Evolutionary conservation across 108 stramenopile genomes (phyloP).

Genomic region (Fragilariopsis cylindrus): DNA sequence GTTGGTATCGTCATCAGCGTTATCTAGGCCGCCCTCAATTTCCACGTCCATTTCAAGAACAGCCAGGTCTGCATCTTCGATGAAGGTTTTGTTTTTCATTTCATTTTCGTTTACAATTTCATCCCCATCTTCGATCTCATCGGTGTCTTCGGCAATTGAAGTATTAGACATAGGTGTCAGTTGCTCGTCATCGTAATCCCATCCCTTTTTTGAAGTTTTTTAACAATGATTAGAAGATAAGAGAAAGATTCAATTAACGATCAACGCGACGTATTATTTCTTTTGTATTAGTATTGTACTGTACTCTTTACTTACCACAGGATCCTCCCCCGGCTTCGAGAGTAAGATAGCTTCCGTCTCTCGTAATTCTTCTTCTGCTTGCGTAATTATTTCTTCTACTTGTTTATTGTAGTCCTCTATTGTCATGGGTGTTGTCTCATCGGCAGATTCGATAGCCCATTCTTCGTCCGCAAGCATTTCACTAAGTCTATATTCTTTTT

Average conservation of each 20-base stretch:
- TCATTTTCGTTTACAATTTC: slow-evolving; percentile 18
- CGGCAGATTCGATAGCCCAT: slow-evolving; percentile 35
- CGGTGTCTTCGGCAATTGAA: slow-evolving; percentile 12
- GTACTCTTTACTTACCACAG: slow-evolving; percentile 9
- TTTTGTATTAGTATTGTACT: too few species aligned
- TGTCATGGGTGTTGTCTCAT: slow-evolving; percentile 25
- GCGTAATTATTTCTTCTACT: slow-evolving; percentile 55
- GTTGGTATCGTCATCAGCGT: not conserved
- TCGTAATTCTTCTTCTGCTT: slow-evolving; percentile 63
- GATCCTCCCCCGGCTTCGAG: slow-evolving; percentile 65
- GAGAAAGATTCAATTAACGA: too few species aligned
- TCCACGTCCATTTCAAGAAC: slow-evolving; percentile 18
- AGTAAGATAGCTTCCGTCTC: slow-evolving; percentile 88
- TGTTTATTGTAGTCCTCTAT: slow-evolving; percentile 68
- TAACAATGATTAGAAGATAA: slow-evolving; percentile 18
- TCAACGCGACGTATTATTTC: too few species aligned
- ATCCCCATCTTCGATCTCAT: not conserved
- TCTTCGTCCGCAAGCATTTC: slow-evolving; percentile 64
- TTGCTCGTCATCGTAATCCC: slow-evolving; percentile 32
- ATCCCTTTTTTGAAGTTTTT: slow-evolving; percentile 3
- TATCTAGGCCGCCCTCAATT: not conserved
- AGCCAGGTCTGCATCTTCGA: slow-evolving; percentile 2
- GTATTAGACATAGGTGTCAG: slow-evolving; percentile 20
- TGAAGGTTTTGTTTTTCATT: not conserved
- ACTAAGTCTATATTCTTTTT: slow-evolving; percentile 7